Conservation (phyloP, 345 rosid species). For the Hevea brasiliensis region DNA sequence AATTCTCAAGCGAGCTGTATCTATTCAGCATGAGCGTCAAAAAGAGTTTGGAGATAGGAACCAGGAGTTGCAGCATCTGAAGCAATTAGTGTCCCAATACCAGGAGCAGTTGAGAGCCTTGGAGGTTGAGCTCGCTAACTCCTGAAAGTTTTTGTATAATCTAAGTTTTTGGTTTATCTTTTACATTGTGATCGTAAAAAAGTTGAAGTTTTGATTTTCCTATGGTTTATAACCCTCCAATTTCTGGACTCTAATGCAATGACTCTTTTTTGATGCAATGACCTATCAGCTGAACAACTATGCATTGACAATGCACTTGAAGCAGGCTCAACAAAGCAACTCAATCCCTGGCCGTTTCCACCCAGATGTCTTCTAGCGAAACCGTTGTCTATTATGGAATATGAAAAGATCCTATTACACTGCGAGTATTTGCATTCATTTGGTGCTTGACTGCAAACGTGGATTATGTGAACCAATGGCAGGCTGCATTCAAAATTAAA, state of each 20-base stretch:
- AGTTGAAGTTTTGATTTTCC: background rate
- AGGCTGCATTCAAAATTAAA: background rate
- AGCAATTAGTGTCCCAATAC: conserved; percentile 70
- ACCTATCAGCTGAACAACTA: conserved; percentile 58
- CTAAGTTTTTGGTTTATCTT: background rate
- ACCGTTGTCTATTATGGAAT: background rate
- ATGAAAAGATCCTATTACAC: conserved; percentile 1
- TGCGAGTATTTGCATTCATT: background rate
- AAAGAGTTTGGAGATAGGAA: conserved; percentile 57
- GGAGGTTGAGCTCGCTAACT: conserved; percentile 48
- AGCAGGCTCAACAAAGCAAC: conserved; percentile 41
- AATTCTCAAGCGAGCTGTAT: conserved; percentile 72
- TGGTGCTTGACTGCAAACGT: background rate
- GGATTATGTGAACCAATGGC: background rate
- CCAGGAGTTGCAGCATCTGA: conserved; percentile 71
- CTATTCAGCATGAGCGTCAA: conserved; percentile 81
- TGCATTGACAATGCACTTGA: conserved; percentile 66
- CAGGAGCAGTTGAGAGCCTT: conserved; percentile 82
- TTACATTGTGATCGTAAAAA: background rate
- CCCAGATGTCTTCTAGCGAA: conserved; percentile 68
- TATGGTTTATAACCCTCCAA: background rate
- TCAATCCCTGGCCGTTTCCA: conserved; percentile 61
- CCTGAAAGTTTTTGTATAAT: background rate
- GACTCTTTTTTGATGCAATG: conserved; percentile 2
- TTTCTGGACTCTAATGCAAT: background rate